Evolutionary conservation across 176 grass and related monocot genomes (phyloP), one percentile per base, ranked within the genome.

Genomic region (Musa beccarii): DNA sequence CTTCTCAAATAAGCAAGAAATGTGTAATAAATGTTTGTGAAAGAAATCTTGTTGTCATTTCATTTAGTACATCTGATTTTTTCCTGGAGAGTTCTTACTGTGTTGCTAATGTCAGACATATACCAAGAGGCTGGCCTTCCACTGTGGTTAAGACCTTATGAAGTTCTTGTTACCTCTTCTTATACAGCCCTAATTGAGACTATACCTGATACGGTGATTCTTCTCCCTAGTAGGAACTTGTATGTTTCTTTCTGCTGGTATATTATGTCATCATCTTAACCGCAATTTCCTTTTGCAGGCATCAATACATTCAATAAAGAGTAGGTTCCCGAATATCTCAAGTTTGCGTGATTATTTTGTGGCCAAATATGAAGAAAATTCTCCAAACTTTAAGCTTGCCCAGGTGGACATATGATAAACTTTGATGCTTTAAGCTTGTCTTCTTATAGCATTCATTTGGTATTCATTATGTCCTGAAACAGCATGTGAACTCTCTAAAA

Each of bases 111-210:
- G 17, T 23, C 86, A 99, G 95, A 99, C 78, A 99, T 99, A 87
- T 99, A 99, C 85, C 95, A 99, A 91, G 95, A 99, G 89, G 95
- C 95, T 65, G 95, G 95, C 59, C 88, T 99, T 75, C 95, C 95
- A 80, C 91, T 99, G 79, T 99, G 95, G 95, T 82, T 99, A 78
- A 84, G 95, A 51, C 95, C 95, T 73, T 94, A 99, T 86, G 95
- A 99, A 83, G 86, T 99, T 78, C 89, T 99, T 19, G 90, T 99
- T 64, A 99, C 91, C 66, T 99, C 95, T 75, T 92, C 95, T 71
- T 99, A 94, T 85, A 89, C 91, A 82, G 88, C 95, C 51, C 84
- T 99, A 79, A 99, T 99, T 81, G 95, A 99, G 87, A 94, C 95
- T 74, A 99, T 99, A 84, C 95, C 95, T 55, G 95, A 99, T 67